phyloP scores from a whole-genome alignment of 768 basidiomycete genomes.

The Steccherinum ochraceum region DNA sequence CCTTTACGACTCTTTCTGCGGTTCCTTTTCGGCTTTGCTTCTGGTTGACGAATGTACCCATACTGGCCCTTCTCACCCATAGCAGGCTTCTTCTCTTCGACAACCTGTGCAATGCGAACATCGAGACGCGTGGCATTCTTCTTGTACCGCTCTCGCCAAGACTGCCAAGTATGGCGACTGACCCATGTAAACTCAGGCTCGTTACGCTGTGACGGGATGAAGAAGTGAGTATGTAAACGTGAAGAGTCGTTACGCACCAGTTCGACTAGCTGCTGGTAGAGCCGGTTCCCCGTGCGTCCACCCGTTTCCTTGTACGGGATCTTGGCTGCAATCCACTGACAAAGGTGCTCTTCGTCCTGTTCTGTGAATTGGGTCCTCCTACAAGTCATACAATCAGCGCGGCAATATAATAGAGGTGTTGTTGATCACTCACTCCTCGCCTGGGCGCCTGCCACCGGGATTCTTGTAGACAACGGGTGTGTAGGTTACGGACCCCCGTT shows the following conservation, averaged over 20 bases:
- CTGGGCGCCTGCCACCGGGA: constrained; percentile 72
- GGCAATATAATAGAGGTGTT: neutral
- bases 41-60: constrained; percentile 71
- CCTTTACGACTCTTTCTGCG: constrained; percentile 12
- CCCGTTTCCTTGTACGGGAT: constrained; percentile 82
- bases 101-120: constrained; percentile 53
- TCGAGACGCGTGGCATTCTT: constrained; percentile 72
- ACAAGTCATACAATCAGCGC: constrained; percentile 5
- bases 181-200: constrained; percentile 80
- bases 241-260: constrained; percentile 38
- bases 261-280: constrained; percentile 79
- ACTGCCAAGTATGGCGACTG: constrained; percentile 80
- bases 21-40: constrained; percentile 53
- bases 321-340: constrained; percentile 74
- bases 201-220: constrained; percentile 27
- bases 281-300: constrained; percentile 73
- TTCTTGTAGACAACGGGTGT: constrained; percentile 81
- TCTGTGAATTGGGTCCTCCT: constrained; percentile 77
- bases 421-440: constrained; percentile 59
- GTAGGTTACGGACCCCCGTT: constrained; percentile 55
- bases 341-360: constrained; percentile 69
- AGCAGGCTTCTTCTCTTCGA: constrained; percentile 61
- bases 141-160: constrained; percentile 86
- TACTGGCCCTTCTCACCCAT: constrained; percentile 79
- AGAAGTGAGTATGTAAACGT: constrained; percentile 1